Percentiles rank a stretch among this genome's conserved stretches.
These are phyloP conservation scores for Fusarium sp. DNA, from an alignment of 2,329 filamentous ascomycete genomes.

Conservation along the genomic window DNA sequence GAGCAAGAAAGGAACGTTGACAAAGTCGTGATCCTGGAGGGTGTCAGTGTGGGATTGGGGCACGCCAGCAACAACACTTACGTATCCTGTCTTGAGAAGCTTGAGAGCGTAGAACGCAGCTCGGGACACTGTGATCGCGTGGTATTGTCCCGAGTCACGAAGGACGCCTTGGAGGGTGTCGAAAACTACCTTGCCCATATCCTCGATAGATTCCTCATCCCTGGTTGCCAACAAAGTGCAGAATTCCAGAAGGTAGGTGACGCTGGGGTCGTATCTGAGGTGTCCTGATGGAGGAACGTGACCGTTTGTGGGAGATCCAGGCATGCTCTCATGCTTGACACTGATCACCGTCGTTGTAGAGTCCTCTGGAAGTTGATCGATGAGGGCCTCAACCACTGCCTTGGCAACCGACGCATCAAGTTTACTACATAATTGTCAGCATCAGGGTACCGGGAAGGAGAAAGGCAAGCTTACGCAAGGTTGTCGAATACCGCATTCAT, in stretches of 20 bases:
- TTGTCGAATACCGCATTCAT: conserved; percentile 87
- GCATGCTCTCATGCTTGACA: conserved; percentile 86
- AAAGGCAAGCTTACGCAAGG: conserved; percentile 71
- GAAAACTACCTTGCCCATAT: conserved; percentile 82
- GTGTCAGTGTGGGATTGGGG: conserved; percentile 32
- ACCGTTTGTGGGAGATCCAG: conserved; percentile 70
- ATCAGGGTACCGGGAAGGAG: neutral
- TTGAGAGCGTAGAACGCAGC: conserved; percentile 88
- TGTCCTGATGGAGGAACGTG: conserved; percentile 48
- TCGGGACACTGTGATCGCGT: conserved; percentile 85
- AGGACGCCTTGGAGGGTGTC: conserved; percentile 85
- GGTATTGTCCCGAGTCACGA: conserved; percentile 81
- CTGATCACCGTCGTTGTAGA: conserved; percentile 81
- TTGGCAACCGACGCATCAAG: conserved; percentile 50
- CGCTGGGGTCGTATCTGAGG: conserved; percentile 83
- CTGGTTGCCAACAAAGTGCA: conserved; percentile 84
- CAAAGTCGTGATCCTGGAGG: conserved; percentile 83
- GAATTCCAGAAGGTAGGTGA: conserved; percentile 92
- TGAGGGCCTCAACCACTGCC: conserved; percentile 72
- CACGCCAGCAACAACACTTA: conserved; percentile 60
- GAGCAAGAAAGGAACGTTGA: conserved; percentile 90
- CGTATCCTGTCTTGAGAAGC: conserved; percentile 85
- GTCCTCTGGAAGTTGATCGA: conserved; percentile 89
- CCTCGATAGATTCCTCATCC: conserved; percentile 77
- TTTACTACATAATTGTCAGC: conserved; percentile 44